These are phyloP conservation scores for Ophiocordyceps australis DNA, from an alignment of 2,329 filamentous ascomycete genomes.

Conservation along the genomic window DNA sequence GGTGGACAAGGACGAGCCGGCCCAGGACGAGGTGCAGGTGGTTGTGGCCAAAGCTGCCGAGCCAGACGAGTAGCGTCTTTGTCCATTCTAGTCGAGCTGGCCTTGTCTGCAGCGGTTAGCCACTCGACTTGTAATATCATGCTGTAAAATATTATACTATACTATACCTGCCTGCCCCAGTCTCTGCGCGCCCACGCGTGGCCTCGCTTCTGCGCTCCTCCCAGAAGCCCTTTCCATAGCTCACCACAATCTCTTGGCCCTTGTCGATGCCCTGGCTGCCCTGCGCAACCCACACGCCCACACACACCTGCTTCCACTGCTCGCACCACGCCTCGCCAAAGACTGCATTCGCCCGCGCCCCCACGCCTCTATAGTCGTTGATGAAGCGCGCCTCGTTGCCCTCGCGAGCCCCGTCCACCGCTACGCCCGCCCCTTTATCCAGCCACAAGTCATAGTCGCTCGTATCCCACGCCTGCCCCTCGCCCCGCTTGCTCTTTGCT, in stretches of 20 bases:
- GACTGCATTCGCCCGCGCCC: constrained; percentile 34
- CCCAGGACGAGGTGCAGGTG: constrained; percentile 15
- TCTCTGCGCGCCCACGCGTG: too few species aligned
- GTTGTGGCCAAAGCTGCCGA: constrained; percentile 8
- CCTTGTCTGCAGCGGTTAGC: too few species aligned
- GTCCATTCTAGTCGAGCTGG: too few species aligned
- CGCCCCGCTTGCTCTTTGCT: too few species aligned
- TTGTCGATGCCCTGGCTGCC: constrained; percentile 19
- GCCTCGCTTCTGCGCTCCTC: constrained; percentile 16
- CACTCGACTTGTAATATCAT: too few species aligned
- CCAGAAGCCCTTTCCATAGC: constrained; percentile 53
- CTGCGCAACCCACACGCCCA: constrained; percentile 37
- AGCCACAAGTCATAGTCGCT: constrained; percentile 48
- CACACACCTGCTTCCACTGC: constrained; percentile 29
- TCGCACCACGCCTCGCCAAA: constrained; percentile 40
- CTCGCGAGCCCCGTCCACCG: constrained; percentile 36
- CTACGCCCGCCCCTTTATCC: constrained; percentile 34
- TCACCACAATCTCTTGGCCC: constrained; percentile 47
- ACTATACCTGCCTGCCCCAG: too few species aligned
- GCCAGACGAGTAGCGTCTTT: too few species aligned
- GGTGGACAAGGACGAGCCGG: constrained; percentile 7
- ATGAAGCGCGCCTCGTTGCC: constrained; percentile 50
- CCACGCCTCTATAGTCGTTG: constrained; percentile 47
- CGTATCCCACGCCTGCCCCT: constrained; percentile 9
- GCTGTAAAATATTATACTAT: too few species aligned